phyloP scores from a whole-genome alignment of 352 stramenopile species.

The Pythium folliculosum region DNA sequence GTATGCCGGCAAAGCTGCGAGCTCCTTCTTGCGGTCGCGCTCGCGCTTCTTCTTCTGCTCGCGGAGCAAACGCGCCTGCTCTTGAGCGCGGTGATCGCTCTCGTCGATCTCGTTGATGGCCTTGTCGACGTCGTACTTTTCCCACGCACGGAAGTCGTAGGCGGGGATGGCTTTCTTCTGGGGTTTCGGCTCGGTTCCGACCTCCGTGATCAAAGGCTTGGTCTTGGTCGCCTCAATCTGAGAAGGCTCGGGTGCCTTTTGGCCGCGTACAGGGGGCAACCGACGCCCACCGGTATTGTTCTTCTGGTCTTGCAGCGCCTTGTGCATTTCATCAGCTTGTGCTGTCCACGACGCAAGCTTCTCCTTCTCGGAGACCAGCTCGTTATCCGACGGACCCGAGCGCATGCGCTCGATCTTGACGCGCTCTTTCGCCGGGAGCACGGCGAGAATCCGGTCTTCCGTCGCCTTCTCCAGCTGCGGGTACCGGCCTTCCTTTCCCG shows the following conservation, averaged over 20 bases:
- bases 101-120: constrained; percentile 77
- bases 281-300: neutral
- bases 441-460: constrained; percentile 73
- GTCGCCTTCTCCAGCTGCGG: constrained; percentile 83
- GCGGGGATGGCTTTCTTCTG: constrained; percentile 59
- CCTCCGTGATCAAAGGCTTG: constrained; percentile 21
- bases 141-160: constrained; percentile 92
- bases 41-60: constrained; percentile 42
- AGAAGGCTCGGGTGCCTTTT: constrained; percentile 18
- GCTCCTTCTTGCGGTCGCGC: constrained; percentile 49
- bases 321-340: constrained; percentile 59
- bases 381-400: constrained; percentile 45
- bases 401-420: constrained; percentile 75
- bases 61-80: constrained; percentile 39
- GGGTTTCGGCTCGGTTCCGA: constrained; percentile 8
- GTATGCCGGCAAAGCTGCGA: constrained; percentile 59
- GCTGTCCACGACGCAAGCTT: constrained; percentile 68
- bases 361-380: constrained; percentile 59
- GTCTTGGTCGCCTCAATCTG: neutral
- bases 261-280: constrained; percentile 61
- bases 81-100: constrained; percentile 39
- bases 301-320: constrained; percentile 42
- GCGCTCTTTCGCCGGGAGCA: constrained; percentile 80
- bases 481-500: constrained; percentile 90
- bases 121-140: constrained; percentile 89